Evolutionary conservation across 139 green algal species (phyloP), one percentile per base, ranked within the genome.

Genomic region (Haematococcus sp.): DNA sequence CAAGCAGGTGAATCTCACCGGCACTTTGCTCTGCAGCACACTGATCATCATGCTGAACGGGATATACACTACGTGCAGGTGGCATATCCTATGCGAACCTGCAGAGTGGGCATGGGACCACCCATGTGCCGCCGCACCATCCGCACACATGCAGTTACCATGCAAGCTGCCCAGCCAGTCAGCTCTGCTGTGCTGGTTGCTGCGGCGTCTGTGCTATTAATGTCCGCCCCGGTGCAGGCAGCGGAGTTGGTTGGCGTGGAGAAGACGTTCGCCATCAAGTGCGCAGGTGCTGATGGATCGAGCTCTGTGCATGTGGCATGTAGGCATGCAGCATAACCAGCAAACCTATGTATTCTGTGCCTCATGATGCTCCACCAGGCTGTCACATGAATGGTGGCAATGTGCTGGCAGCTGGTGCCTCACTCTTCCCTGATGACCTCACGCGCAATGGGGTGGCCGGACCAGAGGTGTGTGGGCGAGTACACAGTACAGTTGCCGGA

Each of bases 311-410:
- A 13, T 27, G 13, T 31, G 17, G 16, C 55, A 63, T 7, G 22
- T 20, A n/a, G n/a, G n/a, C 55, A 63, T 15, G 5, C 17, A 31
- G 20, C 55, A 63, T 32, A 31, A 27, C 17, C 22, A 31, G 55
- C 22, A 32, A 28, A 7, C 22, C 19, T 27, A 63, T 15, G 16
- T 31, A 20, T 20, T 31, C 13, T 13, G 55, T 31, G 55, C 55
- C 20, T 63, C 20, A 28, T 15, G 23, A 63, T 13, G 23, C 16
- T 27, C 16, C 19, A 63, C 25, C 81, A 88, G 91, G 86, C 0
- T 96, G 91, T 73, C 91, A 96, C 73, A 69, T 79, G 15, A 82
- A 82, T 19, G 91, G 91, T 4, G 91, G 91, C 30, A 96, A 96
- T 75, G 76, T 96, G 2, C 58, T 94, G 43, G 82, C 88, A 40